phyloP scores from a whole-genome alignment of 371 early-diverging fungal genomes.

The Basidiobolus meristosporus region DNA sequence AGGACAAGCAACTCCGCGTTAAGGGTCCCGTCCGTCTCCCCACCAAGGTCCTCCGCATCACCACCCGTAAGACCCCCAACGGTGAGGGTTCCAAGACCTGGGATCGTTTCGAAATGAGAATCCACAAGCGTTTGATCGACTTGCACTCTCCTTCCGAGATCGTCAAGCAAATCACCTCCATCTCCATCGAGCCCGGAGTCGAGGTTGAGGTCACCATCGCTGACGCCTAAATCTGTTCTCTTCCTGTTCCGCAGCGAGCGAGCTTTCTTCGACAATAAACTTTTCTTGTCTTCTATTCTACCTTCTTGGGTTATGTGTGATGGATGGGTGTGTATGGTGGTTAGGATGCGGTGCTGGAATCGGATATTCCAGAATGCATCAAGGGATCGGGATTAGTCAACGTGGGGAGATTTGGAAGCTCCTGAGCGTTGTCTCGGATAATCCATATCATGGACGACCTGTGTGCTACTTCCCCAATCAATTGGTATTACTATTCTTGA shows the following conservation, averaged over 20 bases:
- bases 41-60: conserved; percentile 93
- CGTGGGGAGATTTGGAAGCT: conserved; percentile 2
- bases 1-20: conserved; percentile 94
- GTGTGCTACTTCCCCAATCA: too few species aligned
- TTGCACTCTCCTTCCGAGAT: conserved; percentile 96
- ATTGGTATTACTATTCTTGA: too few species aligned
- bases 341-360: too few species aligned
- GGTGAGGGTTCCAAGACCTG: conserved; percentile 99
- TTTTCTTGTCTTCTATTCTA: neutral
- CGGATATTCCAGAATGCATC: too few species aligned
- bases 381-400: too few species aligned
- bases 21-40: conserved; percentile 98
- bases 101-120: conserved; percentile 95
- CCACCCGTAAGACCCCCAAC: conserved; percentile 98
- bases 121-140: conserved; percentile 98
- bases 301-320: conserved; percentile 5
- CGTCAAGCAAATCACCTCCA: conserved; percentile 98
- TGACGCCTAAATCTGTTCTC: conserved; percentile 3
- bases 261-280: neutral
- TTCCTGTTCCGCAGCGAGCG: neutral
- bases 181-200: conserved; percentile 97
- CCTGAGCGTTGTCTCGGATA: too few species aligned
- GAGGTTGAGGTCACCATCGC: conserved; percentile 99
- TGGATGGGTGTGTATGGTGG: conserved; percentile 6
- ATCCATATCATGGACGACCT: too few species aligned